Evolutionary conservation across 2,329 filamentous ascomycete genomes (phyloP).

Genomic region (Dothideomycetes sp.): DNA sequence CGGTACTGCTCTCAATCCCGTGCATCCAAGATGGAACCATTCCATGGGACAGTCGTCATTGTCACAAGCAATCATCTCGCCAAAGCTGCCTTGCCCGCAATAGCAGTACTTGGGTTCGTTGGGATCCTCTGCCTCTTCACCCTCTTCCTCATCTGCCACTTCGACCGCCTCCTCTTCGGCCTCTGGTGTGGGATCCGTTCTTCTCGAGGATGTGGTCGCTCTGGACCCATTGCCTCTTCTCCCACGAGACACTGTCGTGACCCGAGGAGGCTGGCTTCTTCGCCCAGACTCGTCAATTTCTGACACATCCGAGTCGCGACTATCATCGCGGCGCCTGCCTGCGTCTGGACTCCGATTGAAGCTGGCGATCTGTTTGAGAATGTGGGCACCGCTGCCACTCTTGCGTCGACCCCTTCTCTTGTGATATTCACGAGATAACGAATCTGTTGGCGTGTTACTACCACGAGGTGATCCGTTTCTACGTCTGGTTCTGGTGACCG

Average conservation of each 20-base stretch:
- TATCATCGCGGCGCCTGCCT: constrained; percentile 20
- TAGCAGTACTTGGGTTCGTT: constrained; percentile 56
- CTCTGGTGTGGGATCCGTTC: constrained; percentile 10
- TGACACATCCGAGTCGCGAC: constrained; percentile 1
- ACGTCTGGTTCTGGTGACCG: constrained; percentile 19
- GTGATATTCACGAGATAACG: constrained; percentile 19
- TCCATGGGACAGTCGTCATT: constrained; percentile 55
- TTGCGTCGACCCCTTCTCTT: constrained; percentile 20
- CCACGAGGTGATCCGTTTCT: constrained; percentile 30
- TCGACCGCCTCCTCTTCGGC: constrained; percentile 30
- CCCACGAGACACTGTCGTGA: constrained; percentile 23
- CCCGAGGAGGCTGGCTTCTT: constrained; percentile 21
- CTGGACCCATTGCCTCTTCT: constrained; percentile 8
- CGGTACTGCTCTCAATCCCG: constrained; percentile 52
- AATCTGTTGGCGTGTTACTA: constrained; percentile 26
- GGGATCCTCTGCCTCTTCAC: constrained; percentile 43
- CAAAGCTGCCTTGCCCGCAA: constrained; percentile 55
- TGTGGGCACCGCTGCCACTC: constrained; percentile 26
- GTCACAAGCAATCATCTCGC: constrained; percentile 60
- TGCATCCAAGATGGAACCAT: constrained; percentile 60
- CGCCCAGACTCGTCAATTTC: constrained; percentile 20
- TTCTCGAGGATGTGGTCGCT: constrained; percentile 11
- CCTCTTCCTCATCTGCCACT: constrained; percentile 39
- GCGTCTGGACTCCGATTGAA: constrained; percentile 30
- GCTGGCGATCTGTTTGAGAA: constrained; percentile 31